These are phyloP conservation scores for Populus alba DNA, from an alignment of 345 rosid genomes.

Conservation along the genomic window DNA sequence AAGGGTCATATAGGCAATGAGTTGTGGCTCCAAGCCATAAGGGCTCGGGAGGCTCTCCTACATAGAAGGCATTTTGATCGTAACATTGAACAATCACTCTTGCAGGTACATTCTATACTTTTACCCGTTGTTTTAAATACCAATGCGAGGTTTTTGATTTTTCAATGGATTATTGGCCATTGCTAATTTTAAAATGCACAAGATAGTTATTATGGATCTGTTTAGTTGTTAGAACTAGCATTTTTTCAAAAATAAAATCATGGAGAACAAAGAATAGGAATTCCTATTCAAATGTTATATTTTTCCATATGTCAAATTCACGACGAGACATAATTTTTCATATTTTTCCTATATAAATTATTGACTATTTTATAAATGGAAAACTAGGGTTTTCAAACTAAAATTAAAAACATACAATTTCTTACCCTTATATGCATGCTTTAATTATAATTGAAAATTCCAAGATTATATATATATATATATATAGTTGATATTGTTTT, in stretches of 20 bases:
- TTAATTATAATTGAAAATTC: not conserved
- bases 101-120: constrained; percentile 13
- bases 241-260: not conserved
- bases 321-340: not conserved
- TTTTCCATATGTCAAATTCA: not conserved
- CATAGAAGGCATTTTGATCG: constrained; percentile 23
- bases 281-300: not conserved
- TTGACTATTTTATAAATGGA: not conserved
- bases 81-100: not conserved
- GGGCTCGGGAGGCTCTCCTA: constrained; percentile 48
- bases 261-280: not conserved
- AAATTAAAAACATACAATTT: not conserved
- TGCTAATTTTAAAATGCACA: not conserved
- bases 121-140: not conserved
- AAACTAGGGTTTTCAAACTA: not conserved
- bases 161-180: not conserved
- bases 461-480: not conserved
- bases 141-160: not conserved
- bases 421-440: not conserved
- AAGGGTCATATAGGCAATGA: constrained; percentile 31
- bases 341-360: not conserved
- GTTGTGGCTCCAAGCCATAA: constrained; percentile 45
- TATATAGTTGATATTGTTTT: not conserved
- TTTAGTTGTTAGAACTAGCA: not conserved
- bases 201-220: not conserved